A percentile compares a stretch with the other conserved stretches of the same genome.
Conservation (phyloP, 192 early-diverging fungal species). For the Linnemannia exigua region DNA sequence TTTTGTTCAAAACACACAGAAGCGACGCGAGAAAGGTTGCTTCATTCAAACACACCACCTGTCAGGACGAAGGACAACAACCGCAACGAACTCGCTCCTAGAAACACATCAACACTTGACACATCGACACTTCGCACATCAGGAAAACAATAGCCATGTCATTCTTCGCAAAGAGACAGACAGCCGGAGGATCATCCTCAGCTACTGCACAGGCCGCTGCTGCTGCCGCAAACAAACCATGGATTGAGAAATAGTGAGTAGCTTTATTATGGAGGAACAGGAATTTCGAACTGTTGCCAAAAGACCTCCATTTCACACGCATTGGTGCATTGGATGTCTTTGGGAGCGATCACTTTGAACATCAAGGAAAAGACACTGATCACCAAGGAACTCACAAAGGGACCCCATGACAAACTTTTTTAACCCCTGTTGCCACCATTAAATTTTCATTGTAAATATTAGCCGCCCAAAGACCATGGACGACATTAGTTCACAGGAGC, state of each 20-base stretch:
- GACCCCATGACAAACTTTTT: not conserved
- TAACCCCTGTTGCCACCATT: constrained; percentile 25
- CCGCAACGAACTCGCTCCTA: not conserved
- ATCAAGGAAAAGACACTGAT: not conserved
- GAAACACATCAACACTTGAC: not conserved
- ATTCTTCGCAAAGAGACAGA: constrained; percentile 43
- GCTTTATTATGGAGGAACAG: not conserved
- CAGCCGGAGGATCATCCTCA: constrained; percentile 19
- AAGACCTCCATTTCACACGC: not conserved
- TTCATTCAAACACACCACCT: no score
- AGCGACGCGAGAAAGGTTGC: no score
- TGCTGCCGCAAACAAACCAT: constrained; percentile 67
- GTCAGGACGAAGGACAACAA: not conserved
- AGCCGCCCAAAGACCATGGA: constrained; percentile 90
- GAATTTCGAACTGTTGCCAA: not conserved
- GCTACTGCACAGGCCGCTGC: constrained; percentile 24
- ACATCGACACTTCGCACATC: not conserved
- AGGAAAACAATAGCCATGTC: constrained; percentile 20
- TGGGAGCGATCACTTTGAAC: not conserved
- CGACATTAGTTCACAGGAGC: constrained; percentile 92
- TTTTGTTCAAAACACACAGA: no score
- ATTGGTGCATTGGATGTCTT: not conserved
- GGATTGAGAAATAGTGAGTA: constrained; percentile 94
- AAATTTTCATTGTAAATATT: not conserved
- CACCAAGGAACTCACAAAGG: not conserved